Evolutionary conservation across 768 basidiomycete species (phyloP), one percentile per base, ranked within the genome.

Genomic region (Cubamyces lactineus): DNA sequence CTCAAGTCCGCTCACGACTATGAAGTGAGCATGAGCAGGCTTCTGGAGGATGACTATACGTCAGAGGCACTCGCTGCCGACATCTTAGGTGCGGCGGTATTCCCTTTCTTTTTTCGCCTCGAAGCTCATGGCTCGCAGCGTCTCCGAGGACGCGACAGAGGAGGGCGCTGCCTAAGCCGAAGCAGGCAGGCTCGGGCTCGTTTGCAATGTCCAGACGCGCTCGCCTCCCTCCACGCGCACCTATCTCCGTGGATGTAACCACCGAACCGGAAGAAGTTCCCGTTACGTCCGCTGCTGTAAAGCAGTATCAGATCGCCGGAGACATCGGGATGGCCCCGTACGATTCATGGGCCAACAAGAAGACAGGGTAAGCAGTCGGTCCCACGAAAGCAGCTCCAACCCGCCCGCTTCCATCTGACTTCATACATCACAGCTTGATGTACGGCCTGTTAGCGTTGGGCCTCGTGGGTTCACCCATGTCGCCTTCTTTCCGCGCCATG

Each of bases 1-100:
- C 61, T 76, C 59, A 75, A 73, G 61, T 74, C 70, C 24, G 71
- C 70, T 26, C 61, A 70, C 53, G 73, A 75, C 53, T 75, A 72
- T 47, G 66, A 60, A 13, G 73, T 70, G 23, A 70, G 72, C 53
- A 67, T 73, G 67, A 45, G 66, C 40, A 68, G 70, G 46, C 60
- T 76, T 8, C 71, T 75, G 39, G 71, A 74, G 24, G 73, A 73
- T 41, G 72, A 74, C 23, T 53, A 72, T 43, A 72, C 75, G 6
- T 64, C 73, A 45, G 50, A 67, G 17, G 64, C 62, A 26, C 68
- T 76, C 3, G 75, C 75, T n/a, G 39, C 61, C 42, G 72, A 75
- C 41, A 75, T 76, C 46, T 30, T 56, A 49, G 63, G 63, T 64
- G 23, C 17, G 58, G 46, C 5, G n/a, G 8, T 30, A 15, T 11